These are phyloP conservation scores for Coffea eugenioides DNA, from an alignment of 257 asterid genomes.

Conservation along the genomic window DNA sequence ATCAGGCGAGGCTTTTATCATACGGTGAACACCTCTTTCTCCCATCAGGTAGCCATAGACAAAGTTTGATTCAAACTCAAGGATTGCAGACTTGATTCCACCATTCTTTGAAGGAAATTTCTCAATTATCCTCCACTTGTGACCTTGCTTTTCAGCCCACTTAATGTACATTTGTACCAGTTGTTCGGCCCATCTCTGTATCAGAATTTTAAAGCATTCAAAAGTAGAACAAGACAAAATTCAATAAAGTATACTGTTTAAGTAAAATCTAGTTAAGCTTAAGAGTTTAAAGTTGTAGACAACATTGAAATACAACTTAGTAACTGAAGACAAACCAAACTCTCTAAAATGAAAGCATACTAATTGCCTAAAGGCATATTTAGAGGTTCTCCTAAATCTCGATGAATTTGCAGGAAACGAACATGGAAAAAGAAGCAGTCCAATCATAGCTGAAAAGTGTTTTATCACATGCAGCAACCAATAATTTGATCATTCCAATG, in stretches of 20 bases:
- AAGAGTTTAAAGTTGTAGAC: not conserved
- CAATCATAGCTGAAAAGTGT: not conserved
- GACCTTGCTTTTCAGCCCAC: slow-evolving; percentile 80
- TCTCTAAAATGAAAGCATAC: too few species aligned
- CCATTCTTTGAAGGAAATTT: slow-evolving; percentile 43
- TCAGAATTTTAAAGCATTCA: slow-evolving; percentile 18
- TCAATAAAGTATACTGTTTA: not conserved
- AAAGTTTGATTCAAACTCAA: slow-evolving; percentile 68
- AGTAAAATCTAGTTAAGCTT: not conserved
- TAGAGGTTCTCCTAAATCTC: not conserved
- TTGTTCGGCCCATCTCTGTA: slow-evolving; percentile 64
- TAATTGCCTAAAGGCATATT: not conserved
- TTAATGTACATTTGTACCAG: slow-evolving; percentile 65
- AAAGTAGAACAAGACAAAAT: not conserved
- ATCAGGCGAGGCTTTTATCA: slow-evolving; percentile 35
- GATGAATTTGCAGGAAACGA: not conserved
- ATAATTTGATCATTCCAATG: not conserved
- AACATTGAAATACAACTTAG: not conserved
- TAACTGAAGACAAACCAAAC: not conserved
- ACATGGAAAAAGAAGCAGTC: not conserved
- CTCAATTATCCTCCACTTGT: slow-evolving; percentile 64
- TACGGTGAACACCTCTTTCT: slow-evolving; percentile 69
- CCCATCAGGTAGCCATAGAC: slow-evolving; percentile 73
- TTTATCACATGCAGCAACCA: not conserved
- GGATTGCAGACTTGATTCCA: slow-evolving; percentile 44